Base-by-base conservation (phyloP, 768 basidiomycete genomes). In the Auriscalpium microsporum region DNA sequence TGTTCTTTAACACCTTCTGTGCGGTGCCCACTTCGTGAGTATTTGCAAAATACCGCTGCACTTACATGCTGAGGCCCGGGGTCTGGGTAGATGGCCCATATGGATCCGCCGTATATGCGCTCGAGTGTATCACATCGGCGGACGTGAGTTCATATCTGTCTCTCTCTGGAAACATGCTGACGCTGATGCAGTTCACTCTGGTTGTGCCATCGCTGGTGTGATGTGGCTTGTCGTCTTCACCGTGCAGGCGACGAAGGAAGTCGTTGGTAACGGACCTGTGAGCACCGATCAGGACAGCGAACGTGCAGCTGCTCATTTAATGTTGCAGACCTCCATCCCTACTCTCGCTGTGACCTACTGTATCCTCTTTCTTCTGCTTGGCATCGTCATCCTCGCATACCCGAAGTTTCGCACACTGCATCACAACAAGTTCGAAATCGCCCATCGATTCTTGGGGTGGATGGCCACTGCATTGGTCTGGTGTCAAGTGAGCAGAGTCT, bases 401-500 rank as follows among this genome's bases (percentile, higher is more conserved):
- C 82, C 82, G 0, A 66, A 67, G 8, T 64, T 80, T 55, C 73
- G 82, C 45, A 65, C 67, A 45, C 72, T 73, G 42, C 69, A 69
- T 47, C 81, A 82, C 65, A 73, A 83, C 57, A 69, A 66, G 9
- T 83, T 82, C 62, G 82, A 83, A 64, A 72, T 69, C 45, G 71
- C 73, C 13, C 82, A 82, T 66, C 78, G 82, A 21, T 81, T 80
- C 67, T 64, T 78, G 23, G 82, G 81, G 33, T 82, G 81, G 82
- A 70, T 72, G 8, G 74, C 75, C 11, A 75, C 76, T 5, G 74
- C 72, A 11, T 65, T 81, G 45, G 78, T 82, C 7, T 82, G 80
- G 80, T 67, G 64, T n/a, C 80, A 78, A 68, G 77, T 77, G 42
- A n/a, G 70, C 63, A 14, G 16, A 11, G 21, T 21, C 40, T 17